These are phyloP conservation scores for Apiospora sp. DNA, from an alignment of 2,329 filamentous ascomycete species.

Conservation along the genomic window DNA sequence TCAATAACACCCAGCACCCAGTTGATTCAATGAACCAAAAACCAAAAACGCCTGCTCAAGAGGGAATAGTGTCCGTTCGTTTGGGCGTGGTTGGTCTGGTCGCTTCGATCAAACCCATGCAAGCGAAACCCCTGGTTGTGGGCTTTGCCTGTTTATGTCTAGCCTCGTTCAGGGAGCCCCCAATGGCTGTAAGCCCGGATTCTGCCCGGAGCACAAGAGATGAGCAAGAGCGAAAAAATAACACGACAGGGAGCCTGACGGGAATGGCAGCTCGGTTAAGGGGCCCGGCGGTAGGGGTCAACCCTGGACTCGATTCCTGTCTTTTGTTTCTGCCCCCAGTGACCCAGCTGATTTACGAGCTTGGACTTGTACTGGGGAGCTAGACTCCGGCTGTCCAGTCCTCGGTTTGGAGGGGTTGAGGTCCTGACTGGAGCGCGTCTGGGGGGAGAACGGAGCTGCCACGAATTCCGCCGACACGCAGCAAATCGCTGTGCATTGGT, in stretches of 20 bases:
- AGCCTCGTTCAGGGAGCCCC: slow-evolving; percentile 13
- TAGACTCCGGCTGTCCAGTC: not conserved
- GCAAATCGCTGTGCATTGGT: slow-evolving; percentile 2
- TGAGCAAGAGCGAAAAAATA: not conserved
- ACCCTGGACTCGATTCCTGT: not conserved
- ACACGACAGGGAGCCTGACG: slow-evolving; percentile 2
- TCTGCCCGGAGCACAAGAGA: slow-evolving; percentile 8
- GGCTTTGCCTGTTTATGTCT: not conserved
- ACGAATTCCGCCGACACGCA: slow-evolving; percentile 7
- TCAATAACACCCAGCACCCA: not conserved
- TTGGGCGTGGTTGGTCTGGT: not conserved
- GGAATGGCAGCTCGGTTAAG: slow-evolving; percentile 21
- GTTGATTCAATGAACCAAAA: not conserved
- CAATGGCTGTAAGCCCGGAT: slow-evolving; percentile 6
- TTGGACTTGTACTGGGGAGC: not conserved
- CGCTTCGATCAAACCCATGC: slow-evolving; percentile 20
- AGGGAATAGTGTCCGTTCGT: slow-evolving; percentile 7
- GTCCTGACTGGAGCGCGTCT: slow-evolving; percentile 21
- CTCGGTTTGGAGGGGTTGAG: slow-evolving; percentile 6
- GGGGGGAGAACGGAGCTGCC: not conserved
- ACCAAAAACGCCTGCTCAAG: slow-evolving; percentile 15
- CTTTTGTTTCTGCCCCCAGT: not conserved
- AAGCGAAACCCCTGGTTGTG: not conserved
- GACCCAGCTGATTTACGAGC: slow-evolving; percentile 10
- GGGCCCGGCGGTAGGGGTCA: slow-evolving; percentile 17